Conservation (phyloP, 1,284 basidiomycete genomes). For the Wallemia ichthyophaga region DNA sequence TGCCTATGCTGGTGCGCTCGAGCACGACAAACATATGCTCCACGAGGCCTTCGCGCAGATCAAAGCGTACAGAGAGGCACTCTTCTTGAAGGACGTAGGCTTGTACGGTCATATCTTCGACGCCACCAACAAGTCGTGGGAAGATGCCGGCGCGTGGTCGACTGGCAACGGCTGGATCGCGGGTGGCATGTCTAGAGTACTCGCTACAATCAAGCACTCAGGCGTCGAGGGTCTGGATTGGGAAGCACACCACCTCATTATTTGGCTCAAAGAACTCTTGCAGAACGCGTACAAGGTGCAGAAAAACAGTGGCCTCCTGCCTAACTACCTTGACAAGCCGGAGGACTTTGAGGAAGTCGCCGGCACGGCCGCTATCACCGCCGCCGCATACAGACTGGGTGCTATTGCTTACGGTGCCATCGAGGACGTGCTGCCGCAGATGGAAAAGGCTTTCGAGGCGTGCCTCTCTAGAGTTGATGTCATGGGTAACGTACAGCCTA, state of each 20-base stretch:
- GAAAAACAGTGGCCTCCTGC: conserved; percentile 23
- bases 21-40: not conserved
- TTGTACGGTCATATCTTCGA: not conserved
- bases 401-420: conserved; percentile 10
- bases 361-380: conserved; percentile 41
- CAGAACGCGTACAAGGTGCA: not conserved
- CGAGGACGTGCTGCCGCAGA: not conserved
- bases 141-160: not conserved
- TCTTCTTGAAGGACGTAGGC: not conserved
- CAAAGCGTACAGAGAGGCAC: not conserved
- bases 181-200: not conserved
- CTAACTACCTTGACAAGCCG: conserved; percentile 38
- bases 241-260: not conserved
- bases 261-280: not conserved
- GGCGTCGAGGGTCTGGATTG: not conserved
- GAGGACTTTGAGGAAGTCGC: conserved; percentile 40
- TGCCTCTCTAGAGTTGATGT: not conserved
- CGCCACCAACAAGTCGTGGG: not conserved
- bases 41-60: not conserved
- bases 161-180: conserved; percentile 1
- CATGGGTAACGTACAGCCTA: not conserved
- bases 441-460: not conserved
- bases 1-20: not conserved
- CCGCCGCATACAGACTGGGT: conserved; percentile 41
- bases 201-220: not conserved